Evolutionary conservation across 352 stramenopile species (phyloP), one percentile per base, ranked within the genome.

Genomic region (Phytophthora fragariae): DNA sequence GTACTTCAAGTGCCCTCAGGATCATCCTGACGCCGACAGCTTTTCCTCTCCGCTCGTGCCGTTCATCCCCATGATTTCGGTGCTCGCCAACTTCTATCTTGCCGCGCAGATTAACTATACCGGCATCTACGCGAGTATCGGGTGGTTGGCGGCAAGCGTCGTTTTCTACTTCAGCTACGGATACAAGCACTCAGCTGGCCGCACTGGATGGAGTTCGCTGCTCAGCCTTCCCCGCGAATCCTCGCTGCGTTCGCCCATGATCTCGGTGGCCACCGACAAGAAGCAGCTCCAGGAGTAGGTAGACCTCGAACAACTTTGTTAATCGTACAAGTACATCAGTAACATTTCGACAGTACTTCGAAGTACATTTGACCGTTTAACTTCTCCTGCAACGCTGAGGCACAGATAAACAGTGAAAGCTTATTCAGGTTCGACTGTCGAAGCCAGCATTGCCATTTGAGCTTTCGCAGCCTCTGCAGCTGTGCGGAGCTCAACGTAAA

Each of bases 131-230:
- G 75, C 81, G 31, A 82, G 79, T 35, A 78, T 78, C 19, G 72
- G 76, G 9, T 95, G 87, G 86, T 66, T 95, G 57, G 74, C 49
- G 14, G 81, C 76, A 5, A 88, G 75, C 11, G 80, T 92, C 7
- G 11, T 95, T 5, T 92, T 88, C 63, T 94, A 95, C 76, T 91
- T 93, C 46, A 72, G 79, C 11, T 95, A 95, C 66, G 88, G 88
- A 58, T 95, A 92, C 75, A 72, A 71, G 57, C 80, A 91, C 77
- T 85, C 83, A 24, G 83, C 83, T 4, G 85, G 85, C 35, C 86
- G 85, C 64, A 85, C 79, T 1, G 85, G 81, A 15, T 95, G 88
- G 88, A 83, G 75, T 56, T 62, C 76, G 37, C 63, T 92, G 50
- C 58, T 94, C 37, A 80, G 82, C 37, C 63, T 90, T 15, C 83